These are phyloP conservation scores for Erigeron philadelphicus DNA, from an alignment of 140 eudicot species.

Conservation along the genomic window DNA sequence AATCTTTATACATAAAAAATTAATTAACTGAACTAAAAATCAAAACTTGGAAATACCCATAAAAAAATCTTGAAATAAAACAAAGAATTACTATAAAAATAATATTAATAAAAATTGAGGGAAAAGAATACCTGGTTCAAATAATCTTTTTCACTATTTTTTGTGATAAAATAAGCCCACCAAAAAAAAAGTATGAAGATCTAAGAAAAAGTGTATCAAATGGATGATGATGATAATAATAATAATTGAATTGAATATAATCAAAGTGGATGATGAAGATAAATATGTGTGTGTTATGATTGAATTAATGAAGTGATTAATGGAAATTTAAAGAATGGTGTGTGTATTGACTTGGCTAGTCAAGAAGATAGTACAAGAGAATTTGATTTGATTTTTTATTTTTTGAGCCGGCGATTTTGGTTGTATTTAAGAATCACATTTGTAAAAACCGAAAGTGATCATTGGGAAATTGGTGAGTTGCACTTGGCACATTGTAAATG, in stretches of 20 bases:
- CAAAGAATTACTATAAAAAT: neutral
- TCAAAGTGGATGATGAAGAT: too few relatives aligned
- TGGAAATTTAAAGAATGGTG: too few relatives aligned
- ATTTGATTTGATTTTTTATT: too few relatives aligned
- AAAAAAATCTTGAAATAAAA: slow-evolving; percentile 20
- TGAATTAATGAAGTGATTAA: too few relatives aligned
- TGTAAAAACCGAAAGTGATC: too few relatives aligned
- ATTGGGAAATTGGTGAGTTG: too few relatives aligned
- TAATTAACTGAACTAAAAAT: neutral
- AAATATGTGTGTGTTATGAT: too few relatives aligned
- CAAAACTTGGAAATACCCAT: neutral
- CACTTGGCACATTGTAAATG: too few relatives aligned
- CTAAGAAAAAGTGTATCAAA: neutral
- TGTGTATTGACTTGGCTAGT: too few relatives aligned
- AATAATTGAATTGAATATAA: neutral
- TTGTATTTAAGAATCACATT: too few relatives aligned
- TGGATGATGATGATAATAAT: neutral
- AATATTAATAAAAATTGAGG: neutral
- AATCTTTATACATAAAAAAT: slow-evolving; percentile 14
- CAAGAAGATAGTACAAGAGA: too few relatives aligned
- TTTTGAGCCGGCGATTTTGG: too few relatives aligned
- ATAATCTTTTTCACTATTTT: slow-evolving; percentile 1
- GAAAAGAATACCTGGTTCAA: slow-evolving; percentile 19
- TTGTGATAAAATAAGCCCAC: neutral
- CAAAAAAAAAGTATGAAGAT: slow-evolving; percentile 20